These are phyloP conservation scores for Boletus insuetus DNA, from an alignment of 768 basidiomycete genomes.

Conservation along the genomic window DNA sequence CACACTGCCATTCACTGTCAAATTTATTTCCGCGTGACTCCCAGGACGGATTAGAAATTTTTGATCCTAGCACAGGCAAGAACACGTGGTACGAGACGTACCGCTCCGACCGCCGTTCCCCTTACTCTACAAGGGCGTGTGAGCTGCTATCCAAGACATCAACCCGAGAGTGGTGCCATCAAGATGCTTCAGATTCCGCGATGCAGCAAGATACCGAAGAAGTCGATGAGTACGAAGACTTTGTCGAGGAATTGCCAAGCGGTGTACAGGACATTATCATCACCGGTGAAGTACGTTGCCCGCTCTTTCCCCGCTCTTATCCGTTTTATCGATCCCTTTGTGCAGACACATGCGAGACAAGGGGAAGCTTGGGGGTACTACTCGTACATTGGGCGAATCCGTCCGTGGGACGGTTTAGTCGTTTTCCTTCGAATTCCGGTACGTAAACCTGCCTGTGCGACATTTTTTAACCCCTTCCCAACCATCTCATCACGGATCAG, in stretches of 20 bases:
- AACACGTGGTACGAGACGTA: slow-evolving; percentile 46
- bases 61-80: slow-evolving; percentile 38
- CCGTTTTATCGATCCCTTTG: not conserved
- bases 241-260: slow-evolving; percentile 36
- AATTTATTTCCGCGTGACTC: slow-evolving; percentile 11
- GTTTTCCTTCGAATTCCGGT: slow-evolving; percentile 47
- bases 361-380: slow-evolving; percentile 51
- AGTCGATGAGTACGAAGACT: slow-evolving; percentile 38
- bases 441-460: slow-evolving; percentile 15
- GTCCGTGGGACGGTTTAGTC: slow-evolving; percentile 51
- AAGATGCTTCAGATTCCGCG: slow-evolving; percentile 18
- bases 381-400: slow-evolving; percentile 45
- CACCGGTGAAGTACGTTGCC: slow-evolving; percentile 44
- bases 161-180: slow-evolving; percentile 24
- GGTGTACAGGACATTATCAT: slow-evolving; percentile 52
- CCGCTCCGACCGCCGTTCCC: slow-evolving; percentile 36
- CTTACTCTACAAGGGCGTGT: slow-evolving; percentile 36
- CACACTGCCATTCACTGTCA: not conserved
- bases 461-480: not conserved
- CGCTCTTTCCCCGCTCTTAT: not conserved
- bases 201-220: slow-evolving; percentile 28
- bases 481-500: slow-evolving; percentile 27
- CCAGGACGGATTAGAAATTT: slow-evolving; percentile 42
- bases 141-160: slow-evolving; percentile 22
- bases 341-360: slow-evolving; percentile 41